These are phyloP conservation scores for Fusarium pseudocircinatum DNA, from an alignment of 2,329 filamentous ascomycete species.

Conservation along the genomic window DNA sequence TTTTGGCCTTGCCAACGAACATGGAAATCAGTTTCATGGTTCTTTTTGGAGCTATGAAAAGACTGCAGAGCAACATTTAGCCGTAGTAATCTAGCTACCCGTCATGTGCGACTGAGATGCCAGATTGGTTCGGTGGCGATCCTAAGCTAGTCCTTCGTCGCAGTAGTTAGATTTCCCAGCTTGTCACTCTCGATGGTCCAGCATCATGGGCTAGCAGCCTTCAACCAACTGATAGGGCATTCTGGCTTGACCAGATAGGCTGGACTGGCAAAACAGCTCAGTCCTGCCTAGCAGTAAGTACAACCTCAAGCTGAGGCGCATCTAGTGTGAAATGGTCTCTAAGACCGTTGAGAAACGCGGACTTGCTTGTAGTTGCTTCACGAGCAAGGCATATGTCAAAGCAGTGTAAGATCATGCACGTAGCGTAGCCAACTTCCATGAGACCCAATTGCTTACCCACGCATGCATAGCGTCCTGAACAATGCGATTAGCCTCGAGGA, in stretches of 20 bases:
- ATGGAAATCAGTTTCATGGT: no score
- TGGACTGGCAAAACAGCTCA: rapidly evolving
- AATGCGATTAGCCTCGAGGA: rapidly evolving
- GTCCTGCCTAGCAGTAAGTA: neutral
- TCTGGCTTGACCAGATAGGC: no score
- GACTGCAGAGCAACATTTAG: no score
- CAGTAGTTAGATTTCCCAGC: no score
- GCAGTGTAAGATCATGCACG: neutral
- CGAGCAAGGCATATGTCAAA: rapidly evolving
- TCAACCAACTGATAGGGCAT: no score
- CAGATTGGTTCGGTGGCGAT: neutral
- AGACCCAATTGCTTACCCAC: neutral
- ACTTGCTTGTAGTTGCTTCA: rapidly evolving
- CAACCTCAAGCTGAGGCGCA: rapidly evolving
- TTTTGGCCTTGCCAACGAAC: no score
- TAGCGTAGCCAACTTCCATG: neutral
- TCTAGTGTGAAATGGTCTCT: neutral
- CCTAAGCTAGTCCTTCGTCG: no score
- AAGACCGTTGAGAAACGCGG: rapidly evolving
- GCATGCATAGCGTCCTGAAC: neutral
- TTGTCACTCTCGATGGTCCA: no score
- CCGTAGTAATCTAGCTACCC: neutral
- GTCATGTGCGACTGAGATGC: neutral
- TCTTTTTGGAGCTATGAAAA: no score
- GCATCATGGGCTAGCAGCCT: no score